Percentiles rank a stretch among this genome's conserved stretches.
phyloP scores from a whole-genome alignment of 768 basidiomycete genomes.

The Infundibulicybe gibba region DNA sequence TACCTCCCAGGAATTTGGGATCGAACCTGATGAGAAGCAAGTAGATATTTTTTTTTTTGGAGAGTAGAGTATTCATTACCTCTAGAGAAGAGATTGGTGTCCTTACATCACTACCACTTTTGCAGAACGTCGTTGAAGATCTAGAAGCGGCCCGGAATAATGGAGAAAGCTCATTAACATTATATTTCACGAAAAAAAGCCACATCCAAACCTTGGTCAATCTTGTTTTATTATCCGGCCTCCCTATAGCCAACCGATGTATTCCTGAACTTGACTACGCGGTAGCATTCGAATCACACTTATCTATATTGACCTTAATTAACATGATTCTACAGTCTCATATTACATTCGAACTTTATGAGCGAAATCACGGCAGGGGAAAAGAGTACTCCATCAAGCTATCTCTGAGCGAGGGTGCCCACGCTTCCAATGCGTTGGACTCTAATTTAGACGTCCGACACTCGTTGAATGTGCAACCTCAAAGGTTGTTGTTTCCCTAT shows the following conservation, averaged over 20 bases:
- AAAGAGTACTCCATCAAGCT: slow-evolving; percentile 94
- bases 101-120: slow-evolving; percentile 88
- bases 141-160: slow-evolving; percentile 85
- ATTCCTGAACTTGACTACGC: slow-evolving; percentile 97
- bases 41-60: slow-evolving; percentile 18
- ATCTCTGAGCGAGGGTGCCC: slow-evolving; percentile 95
- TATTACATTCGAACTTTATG: slow-evolving; percentile 92
- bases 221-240: slow-evolving; percentile 85
- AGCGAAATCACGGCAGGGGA: slow-evolving; percentile 80
- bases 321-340: slow-evolving; percentile 56
- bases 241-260: slow-evolving; percentile 91
- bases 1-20: slow-evolving; percentile 97
- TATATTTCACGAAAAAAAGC: slow-evolving; percentile 98
- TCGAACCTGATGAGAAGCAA: slow-evolving; percentile 90
- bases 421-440: slow-evolving; percentile 95
- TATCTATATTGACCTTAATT: slow-evolving; percentile 1
- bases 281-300: slow-evolving; percentile 28
- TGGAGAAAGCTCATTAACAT: slow-evolving; percentile 73
- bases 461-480: slow-evolving; percentile 91
- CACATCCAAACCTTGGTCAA: slow-evolving; percentile 94
- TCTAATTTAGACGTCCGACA: slow-evolving; percentile 94
- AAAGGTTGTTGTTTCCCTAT: too few relatives aligned
- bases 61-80: too few relatives aligned
- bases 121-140: slow-evolving; percentile 92
- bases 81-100: slow-evolving; percentile 96